phyloP scores from a whole-genome alignment of 2,329 filamentous ascomycete genomes.

The Pseudohalonectria lignicola region DNA sequence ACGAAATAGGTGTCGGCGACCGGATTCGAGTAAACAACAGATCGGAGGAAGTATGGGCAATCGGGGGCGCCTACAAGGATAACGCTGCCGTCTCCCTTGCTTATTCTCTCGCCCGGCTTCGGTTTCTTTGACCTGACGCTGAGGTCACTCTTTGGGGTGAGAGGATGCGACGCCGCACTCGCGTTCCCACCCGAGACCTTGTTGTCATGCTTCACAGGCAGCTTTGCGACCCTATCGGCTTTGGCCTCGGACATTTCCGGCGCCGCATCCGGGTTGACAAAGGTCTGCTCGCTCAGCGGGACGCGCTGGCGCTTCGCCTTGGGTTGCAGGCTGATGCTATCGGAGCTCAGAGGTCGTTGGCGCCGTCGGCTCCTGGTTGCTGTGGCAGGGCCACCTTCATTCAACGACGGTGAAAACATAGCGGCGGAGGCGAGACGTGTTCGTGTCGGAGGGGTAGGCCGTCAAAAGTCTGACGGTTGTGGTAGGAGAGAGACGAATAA shows the following conservation, averaged over 20 bases:
- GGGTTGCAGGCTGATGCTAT: conserved; percentile 42
- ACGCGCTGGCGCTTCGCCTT: conserved; percentile 54
- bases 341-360: conserved; percentile 46
- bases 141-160: conserved; percentile 37
- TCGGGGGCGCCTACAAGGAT: too few species aligned
- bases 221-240: conserved; percentile 34
- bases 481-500: too few species aligned
- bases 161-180: conserved; percentile 11
- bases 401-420: conserved; percentile 50
- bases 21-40: neutral
- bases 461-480: too few species aligned
- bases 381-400: conserved; percentile 40
- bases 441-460: too few species aligned
- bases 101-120: conserved; percentile 49
- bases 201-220: conserved; percentile 33
- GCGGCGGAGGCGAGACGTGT: too few species aligned
- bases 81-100: conserved; percentile 57
- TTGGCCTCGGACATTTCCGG: conserved; percentile 48
- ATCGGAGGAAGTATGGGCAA: conserved; percentile 6
- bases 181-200: conserved; percentile 2
- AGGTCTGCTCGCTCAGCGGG: conserved; percentile 45
- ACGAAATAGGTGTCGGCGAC: neutral
- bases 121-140: conserved; percentile 51
- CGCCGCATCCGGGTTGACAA: conserved; percentile 36
- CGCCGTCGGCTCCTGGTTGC: conserved; percentile 50